Evolutionary conservation across 176 grass and related monocot species (phyloP).

Genomic region (Canna indica): DNA sequence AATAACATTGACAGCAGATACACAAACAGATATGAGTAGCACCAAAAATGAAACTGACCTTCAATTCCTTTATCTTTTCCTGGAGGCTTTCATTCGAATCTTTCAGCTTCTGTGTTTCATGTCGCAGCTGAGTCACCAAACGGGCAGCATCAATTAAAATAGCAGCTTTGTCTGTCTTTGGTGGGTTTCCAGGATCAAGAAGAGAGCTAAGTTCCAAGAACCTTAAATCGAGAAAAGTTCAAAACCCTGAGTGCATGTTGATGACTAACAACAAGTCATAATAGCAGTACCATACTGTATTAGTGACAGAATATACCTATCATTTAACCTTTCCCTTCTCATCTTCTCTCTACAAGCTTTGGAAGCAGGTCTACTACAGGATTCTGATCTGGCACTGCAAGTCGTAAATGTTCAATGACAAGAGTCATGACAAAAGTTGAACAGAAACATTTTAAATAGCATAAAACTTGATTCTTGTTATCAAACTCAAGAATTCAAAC

Average conservation of each 20-base stretch:
- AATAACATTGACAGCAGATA: neutral
- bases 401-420: constrained; percentile 21
- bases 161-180: constrained; percentile 58
- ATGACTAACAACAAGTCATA: neutral
- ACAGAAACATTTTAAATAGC: neutral
- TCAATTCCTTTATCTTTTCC: constrained; percentile 70
- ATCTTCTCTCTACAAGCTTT: constrained; percentile 68
- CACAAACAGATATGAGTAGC: neutral
- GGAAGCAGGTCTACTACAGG: constrained; percentile 33
- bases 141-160: constrained; percentile 60
- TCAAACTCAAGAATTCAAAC: constrained; percentile 20
- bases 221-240: constrained; percentile 28
- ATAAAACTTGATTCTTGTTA: neutral
- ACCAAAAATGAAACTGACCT: constrained; percentile 26
- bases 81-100: constrained; percentile 54
- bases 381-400: constrained; percentile 43
- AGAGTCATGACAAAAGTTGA: constrained; percentile 2
- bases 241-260: neutral
- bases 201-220: constrained; percentile 58
- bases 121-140: constrained; percentile 58
- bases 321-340: constrained; percentile 61
- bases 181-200: constrained; percentile 57
- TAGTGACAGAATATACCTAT: constrained; percentile 31
- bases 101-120: constrained; percentile 50
- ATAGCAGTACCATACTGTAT: neutral